Base-by-base conservation (phyloP, 179 eudicot species). In the Spinacia oleracea region DNA sequence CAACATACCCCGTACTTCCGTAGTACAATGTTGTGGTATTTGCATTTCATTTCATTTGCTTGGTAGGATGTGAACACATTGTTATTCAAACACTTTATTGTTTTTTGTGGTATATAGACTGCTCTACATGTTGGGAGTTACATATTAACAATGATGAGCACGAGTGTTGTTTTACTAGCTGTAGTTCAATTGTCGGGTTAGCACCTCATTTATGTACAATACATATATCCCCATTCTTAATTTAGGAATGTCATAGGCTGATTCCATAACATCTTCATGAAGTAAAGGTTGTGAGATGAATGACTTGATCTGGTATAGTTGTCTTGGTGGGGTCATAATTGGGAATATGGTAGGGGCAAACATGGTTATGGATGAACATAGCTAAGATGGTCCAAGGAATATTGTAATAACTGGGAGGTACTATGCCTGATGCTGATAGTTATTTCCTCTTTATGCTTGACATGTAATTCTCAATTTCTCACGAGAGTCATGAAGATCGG, bases 341-440 rank as follows among this genome's bases (percentile, higher is more conserved):
- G 99, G 99, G 38, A 92, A 98, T 23, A 96, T 96, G 99, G 91
- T 96, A 20, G 99, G 99, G 74, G 85, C 98, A 51, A 96, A 96
- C 83, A 88, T 93, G 96, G 99, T 96, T 46, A 81, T 96, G 48
- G 98, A 96, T 4, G 99, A 96, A 79, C 93, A 90, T 77, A 86
- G 93, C 81, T 89, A 96, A 85, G 93, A 97, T 73, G 98, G 99
- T 70, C 99, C 99, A 40, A 89, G 98, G 29, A 96, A 96, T 86
- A 96, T 96, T 66, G 94, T 96, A 76, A 93, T 96, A 82, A 96
- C 99, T 53, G 99, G 99, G 79, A 96, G 99, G 99, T 96, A 93
- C 35, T 74, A 38, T 72, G n/a, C 45, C n/a, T n/a, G 20, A 50
- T 62, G n/a, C 71, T 42, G 16, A 16, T 70, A 25, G 50, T 56